Percentiles rank a stretch among this genome's conserved stretches.
These are phyloP conservation scores for Henckelia pumila DNA, from an alignment of 257 asterid genomes.

Conservation along the genomic window DNA sequence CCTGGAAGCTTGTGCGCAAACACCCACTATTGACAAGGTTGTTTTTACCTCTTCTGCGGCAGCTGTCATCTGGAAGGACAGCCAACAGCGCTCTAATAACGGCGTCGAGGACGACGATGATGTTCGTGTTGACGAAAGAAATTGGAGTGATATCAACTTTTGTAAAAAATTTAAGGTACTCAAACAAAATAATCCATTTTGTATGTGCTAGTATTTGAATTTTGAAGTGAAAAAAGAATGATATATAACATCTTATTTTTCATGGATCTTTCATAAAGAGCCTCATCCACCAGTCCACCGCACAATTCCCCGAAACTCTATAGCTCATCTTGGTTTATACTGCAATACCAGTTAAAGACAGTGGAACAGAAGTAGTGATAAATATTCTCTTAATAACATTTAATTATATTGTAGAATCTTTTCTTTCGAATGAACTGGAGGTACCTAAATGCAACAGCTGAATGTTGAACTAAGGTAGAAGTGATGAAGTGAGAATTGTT, in stretches of 20 bases:
- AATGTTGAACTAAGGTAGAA: neutral
- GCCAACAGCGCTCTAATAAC: slow-evolving; percentile 21
- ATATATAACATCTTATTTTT: too few species aligned
- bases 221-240: neutral
- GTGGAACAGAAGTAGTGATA: too few species aligned
- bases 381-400: too few species aligned
- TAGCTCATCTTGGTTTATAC: too few species aligned
- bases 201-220: neutral
- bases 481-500: neutral
- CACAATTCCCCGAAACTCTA: neutral
- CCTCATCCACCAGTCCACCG: neutral
- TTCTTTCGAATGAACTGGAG: too few species aligned
- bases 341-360: too few species aligned
- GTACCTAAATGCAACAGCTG: neutral
- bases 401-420: too few species aligned
- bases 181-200: neutral
- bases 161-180: slow-evolving; percentile 78
- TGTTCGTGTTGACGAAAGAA: slow-evolving; percentile 52
- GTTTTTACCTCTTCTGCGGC: slow-evolving; percentile 90
- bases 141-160: slow-evolving; percentile 77
- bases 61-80: slow-evolving; percentile 71
- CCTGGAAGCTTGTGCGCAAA: slow-evolving; percentile 95
- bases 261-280: neutral
- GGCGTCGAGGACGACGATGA: slow-evolving; percentile 28
- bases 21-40: slow-evolving; percentile 73